These are phyloP conservation scores for Phytomonas francai DNA, from an alignment of 208 protist species.

Conservation along the genomic window DNA sequence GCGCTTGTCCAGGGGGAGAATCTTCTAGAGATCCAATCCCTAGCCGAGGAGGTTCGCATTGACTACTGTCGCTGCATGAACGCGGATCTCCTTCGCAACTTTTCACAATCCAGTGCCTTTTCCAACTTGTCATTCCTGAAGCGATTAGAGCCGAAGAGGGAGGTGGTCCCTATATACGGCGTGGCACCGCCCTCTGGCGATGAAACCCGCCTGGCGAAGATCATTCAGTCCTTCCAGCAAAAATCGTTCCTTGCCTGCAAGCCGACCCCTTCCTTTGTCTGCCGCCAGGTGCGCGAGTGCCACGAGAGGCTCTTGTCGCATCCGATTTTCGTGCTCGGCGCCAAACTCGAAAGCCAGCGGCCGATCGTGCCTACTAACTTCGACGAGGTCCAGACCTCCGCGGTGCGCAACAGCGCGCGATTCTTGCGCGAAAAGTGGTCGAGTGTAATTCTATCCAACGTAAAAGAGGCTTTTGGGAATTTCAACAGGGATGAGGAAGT, in stretches of 20 bases:
- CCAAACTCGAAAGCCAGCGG: conserved; percentile 31
- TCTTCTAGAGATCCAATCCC: conserved; percentile 51
- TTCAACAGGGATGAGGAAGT: conserved; percentile 28
- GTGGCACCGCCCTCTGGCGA: conserved; percentile 24
- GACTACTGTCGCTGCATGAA: conserved; percentile 90
- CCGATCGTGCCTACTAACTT: conserved; percentile 80
- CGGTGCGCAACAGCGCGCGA: conserved; percentile 58
- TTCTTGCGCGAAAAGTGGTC: conserved; percentile 78
- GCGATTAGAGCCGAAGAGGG: background rate
- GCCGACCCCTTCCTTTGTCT: conserved; percentile 38
- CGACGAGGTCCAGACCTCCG: conserved; percentile 75
- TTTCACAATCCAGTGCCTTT: conserved; percentile 41
- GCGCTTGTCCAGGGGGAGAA: conserved; percentile 64
- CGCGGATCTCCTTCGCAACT: conserved; percentile 61
- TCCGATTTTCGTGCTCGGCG: conserved; percentile 64
- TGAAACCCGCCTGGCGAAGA: conserved; percentile 27
- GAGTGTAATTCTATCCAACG: conserved; percentile 32
- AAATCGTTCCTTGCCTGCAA: conserved; percentile 51
- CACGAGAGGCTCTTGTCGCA: conserved; percentile 64
- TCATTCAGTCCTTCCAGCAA: conserved; percentile 37
- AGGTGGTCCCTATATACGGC: conserved; percentile 34
- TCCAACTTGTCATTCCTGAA: conserved; percentile 12
- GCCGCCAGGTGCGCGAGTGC: conserved; percentile 55
- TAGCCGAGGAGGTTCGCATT: conserved; percentile 70
- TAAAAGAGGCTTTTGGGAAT: conserved; percentile 33